Evolutionary conservation across 441 rosid species (phyloP), one percentile per base, ranked within the genome.

Genomic region (Euphorbia schlechtendalii): DNA sequence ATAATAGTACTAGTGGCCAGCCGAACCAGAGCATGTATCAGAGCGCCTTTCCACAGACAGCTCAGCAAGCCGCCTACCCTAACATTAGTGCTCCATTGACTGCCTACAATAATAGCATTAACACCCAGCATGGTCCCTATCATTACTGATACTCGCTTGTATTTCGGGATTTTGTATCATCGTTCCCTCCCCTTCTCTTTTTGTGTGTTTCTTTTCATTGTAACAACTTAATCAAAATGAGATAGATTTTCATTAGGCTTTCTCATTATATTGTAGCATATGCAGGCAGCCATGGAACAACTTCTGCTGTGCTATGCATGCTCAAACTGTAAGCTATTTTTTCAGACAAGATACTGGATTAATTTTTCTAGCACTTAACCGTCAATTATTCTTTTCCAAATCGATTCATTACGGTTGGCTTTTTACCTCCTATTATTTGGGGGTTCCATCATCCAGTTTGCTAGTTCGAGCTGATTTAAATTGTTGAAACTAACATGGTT

Each of bases 51-150:
- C 56, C 69, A 3, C 75, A 59, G 54, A 74, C 43, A 59, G n/a
- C n/a, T n/a, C n/a, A n/a, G n/a, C n/a, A n/a, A n/a, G n/a, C 45
- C 25, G 71, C 71, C 58, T n/a, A 67, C 30, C 43, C 69, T 24
- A 55, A 63, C 7, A 21, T 43, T 15, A 68, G 53, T 27, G 24
- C 71, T 24, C 65, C 65, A 8, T 71, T 51, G 28, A 56, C 69
- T 48, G 52, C 65, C 59, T 75, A 74, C 67, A 70, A 71, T 30
- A 68, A 71, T 45, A 61, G 6, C 6, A 32, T 64, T 24, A 49
- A 69, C 66, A 69, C 66, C 0, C 74, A 70, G 63, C 83, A 75
- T 61, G 77, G 76, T 58, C n/a, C 76, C 14, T 72, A 70, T 71
- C 80, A 69, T 43, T 73, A 78, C 65, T 76, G 77, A 78, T 61